Base-by-base conservation (phyloP, 108 stramenopile species). In the Seminavis robusta region DNA sequence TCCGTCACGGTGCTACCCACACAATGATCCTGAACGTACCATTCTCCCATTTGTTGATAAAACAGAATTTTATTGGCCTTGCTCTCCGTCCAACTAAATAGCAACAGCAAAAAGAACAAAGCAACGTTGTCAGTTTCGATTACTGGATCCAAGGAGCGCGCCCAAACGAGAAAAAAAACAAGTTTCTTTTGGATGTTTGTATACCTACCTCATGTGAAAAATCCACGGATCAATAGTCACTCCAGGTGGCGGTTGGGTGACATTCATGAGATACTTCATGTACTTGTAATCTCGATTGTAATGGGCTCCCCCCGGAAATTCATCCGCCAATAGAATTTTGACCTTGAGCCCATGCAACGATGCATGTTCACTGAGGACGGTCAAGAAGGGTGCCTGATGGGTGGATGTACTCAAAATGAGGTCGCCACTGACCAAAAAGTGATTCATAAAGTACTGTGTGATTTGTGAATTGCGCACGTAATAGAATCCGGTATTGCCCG, bases 401-500 rank as follows among this genome's bases (percentile, higher is more conserved):
- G 74, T 79, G 20, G 62, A 65, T 56, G 71, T 76, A 3, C 55
- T 53, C 7, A 83, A 28, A 10, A 94, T 75, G 64, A 81, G 54
- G 47, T 94, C 93, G 8, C 81, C 88, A 23, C 51, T 29, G 38
- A 65, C 65, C 24, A 91, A 42, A 26, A 94, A 53, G 31, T 59
- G 43, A 33, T 74, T 61, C 41, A 94, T 86, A 4, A 94, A 76
- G 55, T 87, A 83, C 39, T 77, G 48, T 10, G 93, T 90, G 38
- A 67, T 61, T 28, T 56, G 55, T 59, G 88, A 86, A 74, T 80
- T 49, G 29, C 89, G 71, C 24, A 97, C 85, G 40, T 82, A 95
- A 57, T 94, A 97, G 55, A 94, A 96, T 3, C 95, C 95, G 29
- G 81, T 69, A 61, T 95, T 76, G 42, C 86, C 82, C 32, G 47